A percentile compares a stretch with the other conserved stretches of the same genome.
phyloP scores from a whole-genome alignment of 768 basidiomycete species.

The Crepidotus variabilis region DNA sequence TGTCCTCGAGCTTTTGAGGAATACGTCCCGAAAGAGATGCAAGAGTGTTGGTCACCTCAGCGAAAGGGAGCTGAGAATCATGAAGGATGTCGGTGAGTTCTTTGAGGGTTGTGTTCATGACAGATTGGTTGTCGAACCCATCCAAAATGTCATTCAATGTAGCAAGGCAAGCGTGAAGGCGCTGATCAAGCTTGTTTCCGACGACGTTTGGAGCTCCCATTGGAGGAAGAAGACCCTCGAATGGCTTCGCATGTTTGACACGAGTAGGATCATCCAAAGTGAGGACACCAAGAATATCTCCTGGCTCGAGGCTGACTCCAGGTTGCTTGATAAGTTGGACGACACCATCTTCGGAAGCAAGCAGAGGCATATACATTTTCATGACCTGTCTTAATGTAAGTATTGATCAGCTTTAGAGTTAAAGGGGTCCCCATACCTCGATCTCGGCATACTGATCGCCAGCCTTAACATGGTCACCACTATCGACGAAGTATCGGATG shows the following conservation, averaged over 20 bases:
- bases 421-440: conserved; percentile 54
- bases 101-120: conserved; percentile 84
- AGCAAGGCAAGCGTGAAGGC: conserved; percentile 66
- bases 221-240: conserved; percentile 87
- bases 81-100: conserved; percentile 81
- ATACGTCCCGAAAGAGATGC: conserved; percentile 91
- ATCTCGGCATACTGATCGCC: conserved; percentile 98
- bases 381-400: conserved; percentile 55
- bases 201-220: conserved; percentile 84
- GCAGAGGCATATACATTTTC: conserved; percentile 99
- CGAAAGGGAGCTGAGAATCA: conserved; percentile 84
- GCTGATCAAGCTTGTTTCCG: conserved; percentile 90
- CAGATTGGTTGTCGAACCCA: conserved; percentile 94
- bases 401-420: neutral
- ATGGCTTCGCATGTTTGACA: conserved; percentile 98
- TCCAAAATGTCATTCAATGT: conserved; percentile 89
- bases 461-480: conserved; percentile 94
- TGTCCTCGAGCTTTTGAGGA: conserved; percentile 87
- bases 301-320: conserved; percentile 93
- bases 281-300: conserved; percentile 95
- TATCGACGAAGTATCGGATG: conserved; percentile 91
- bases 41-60: conserved; percentile 79
- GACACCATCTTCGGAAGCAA: conserved; percentile 89
- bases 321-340: conserved; percentile 98
- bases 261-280: conserved; percentile 94